Base-by-base conservation (phyloP, 306 rosid species). In the Pterocarpus macrocarpus region DNA sequence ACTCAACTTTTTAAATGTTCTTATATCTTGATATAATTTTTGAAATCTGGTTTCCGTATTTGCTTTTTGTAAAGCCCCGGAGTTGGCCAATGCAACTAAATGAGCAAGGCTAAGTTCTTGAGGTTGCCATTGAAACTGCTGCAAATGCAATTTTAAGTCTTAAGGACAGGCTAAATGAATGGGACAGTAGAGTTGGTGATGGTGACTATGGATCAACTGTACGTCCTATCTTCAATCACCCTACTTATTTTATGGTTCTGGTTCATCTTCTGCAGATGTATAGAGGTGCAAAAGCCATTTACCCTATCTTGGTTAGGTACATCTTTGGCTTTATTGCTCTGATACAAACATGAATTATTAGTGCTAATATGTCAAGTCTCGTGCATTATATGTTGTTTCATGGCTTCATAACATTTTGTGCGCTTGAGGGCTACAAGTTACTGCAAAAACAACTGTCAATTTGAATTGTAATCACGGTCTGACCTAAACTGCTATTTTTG, bases 141-240 rank as follows among this genome's bases (percentile, higher is more conserved):
- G 98, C 96, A 66, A 85, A 92, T 82, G 97, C 91, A 78, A 68
- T 95, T 55, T 58, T 87, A 70, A 72, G 82, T 83, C 82, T 93
- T 14, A 86, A 64, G 84, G 94, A 93, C 69, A 67, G 66, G 49
- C 87, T 95, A 82, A 93, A 95, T 82, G 99, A 95, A 68, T 93
- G 98, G 99, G 99, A 95, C 79, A 65, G 97, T 86, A 88, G 86
- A 89, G 97, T 91, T 80, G 99, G 97, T 43, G 99, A 95, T 84
- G 99, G 99, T 82, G 99, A 95, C 86, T 93, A 97, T 86, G 98
- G 99, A 57, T 87, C 98, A 71, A 92, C 97, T 45, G 99, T 95
- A 77, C 89, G 97, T 89, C 59, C 57, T 58, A 47, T 62, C 49
- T 79, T 80, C 64, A 5, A 81, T 81, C 30, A 62, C 13, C 64